Evolutionary conservation across 2,329 filamentous ascomycete genomes (phyloP), one percentile per base, ranked within the genome.

Genomic region (Paecilomyces sp.): DNA sequence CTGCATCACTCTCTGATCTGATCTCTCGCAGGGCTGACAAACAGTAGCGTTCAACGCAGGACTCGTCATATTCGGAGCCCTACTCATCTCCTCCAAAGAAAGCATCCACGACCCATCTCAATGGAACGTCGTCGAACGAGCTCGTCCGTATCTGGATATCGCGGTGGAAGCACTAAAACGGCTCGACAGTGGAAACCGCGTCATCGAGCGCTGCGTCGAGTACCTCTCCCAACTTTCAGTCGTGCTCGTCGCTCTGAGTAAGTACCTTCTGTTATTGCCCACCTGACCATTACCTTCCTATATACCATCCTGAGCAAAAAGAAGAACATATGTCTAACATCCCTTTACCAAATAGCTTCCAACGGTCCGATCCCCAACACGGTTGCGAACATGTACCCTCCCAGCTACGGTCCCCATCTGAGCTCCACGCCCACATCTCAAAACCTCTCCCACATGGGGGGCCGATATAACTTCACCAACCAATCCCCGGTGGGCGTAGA

Each of bases 31-130:
- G 12, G 24, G 28, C 24, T 53, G 5, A 30, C 51, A 13, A 51
- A 53, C 3, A 58, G 52, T 9, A 75, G 70, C 73, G 36, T 69
- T 71, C 59, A 66, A 75, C 47, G 69, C 72, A 1, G 72, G 71
- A 9, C 66, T 76, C 2, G 68, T 73, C 0, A 66, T 76, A 11
- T 69, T 74, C 41, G 69, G 69, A 8, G 61, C 63, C 6, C 60
- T 72, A 9, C 61, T 70, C 51, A 62, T 62, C 6, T 68, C 55
- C n/a, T 62, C 57, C 57, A 57, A 47, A 53, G 56, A 60, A 41
- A 50, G 41, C n/a, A 54, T 28, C 34, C 52, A 58, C 60, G 61
- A 55, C 25, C 25, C 15, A 18, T 51, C 52, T 60, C 31, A 33
- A 51, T 61, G 50, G 61, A 59, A 18, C 52, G 59, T 54, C 28